Evolutionary conservation across 1,139 yeast genomes (phyloP), one percentile per base, ranked within the genome.

Genomic region (Saccharomyces pastorianus): DNA sequence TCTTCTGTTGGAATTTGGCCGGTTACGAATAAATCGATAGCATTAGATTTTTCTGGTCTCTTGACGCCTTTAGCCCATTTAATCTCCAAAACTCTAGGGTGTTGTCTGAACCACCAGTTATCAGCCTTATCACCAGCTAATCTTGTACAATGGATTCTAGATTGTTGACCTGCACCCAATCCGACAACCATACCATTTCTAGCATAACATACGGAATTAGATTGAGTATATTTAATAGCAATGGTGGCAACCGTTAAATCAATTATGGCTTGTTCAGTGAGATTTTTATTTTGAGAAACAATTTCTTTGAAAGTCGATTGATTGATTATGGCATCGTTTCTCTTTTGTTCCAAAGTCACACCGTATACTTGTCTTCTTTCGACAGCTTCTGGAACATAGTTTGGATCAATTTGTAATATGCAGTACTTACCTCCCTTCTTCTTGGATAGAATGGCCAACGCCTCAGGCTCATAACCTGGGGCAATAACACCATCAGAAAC

Each of bases 71-170:
- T 88, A 62, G 96, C 96, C 97, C 98, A 93, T 77, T 91, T 82
- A 82, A 93, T 86, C 26, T 78, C 95, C 56, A 93, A 77, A 23
- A 93, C 99, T 71, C 79, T 83, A 64, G 98, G 98, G 73, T 93
- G 98, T 74, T 93, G 98, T 79, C 99, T 87, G 70, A 93, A 81
- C 99, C 99, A 93, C 98, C 98, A 93, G 81, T 89, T 90, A 74
- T 93, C 97, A 61, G 98, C 97, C 80, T 93, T 93, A 69, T 93
- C 99, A 71, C 99, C 99, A 52, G 99, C 99, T 65, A 93, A 82
- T 77, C 99, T 85, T 55, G 99, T 93, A 78, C 99, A 93, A 79
- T 93, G 99, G 69, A 93, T 93, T 78, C 99, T 87, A 53, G 97
- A 89, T 78, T 93, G 99, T 79, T 93, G 99, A 64, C 99, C 99